Percentiles rank a stretch among this genome's conserved stretches.
Conservation (phyloP, 345 rosid species). For the Noccaea caerulescens region DNA sequence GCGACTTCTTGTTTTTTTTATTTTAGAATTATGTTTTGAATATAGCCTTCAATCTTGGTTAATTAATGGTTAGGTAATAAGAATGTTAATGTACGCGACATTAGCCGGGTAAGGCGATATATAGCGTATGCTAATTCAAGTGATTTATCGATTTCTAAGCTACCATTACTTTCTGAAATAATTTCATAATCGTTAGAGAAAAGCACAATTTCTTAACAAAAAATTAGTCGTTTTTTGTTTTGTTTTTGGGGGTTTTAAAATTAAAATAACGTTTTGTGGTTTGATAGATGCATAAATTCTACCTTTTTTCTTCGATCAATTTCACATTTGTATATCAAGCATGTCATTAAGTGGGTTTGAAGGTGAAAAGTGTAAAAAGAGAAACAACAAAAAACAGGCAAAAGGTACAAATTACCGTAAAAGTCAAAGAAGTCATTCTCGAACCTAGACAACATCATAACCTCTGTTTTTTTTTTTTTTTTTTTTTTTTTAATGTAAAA, state of each 20-base stretch:
- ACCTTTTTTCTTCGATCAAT: neutral
- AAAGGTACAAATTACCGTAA: conserved; percentile 30
- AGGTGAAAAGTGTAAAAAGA: conserved; percentile 22
- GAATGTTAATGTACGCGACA: neutral
- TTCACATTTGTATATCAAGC: neutral
- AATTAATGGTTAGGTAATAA: conserved; percentile 28
- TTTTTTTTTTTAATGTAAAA: conserved; percentile 26
- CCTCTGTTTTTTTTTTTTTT: conserved; percentile 22
- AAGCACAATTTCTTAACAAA: neutral
- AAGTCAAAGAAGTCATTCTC: conserved; percentile 42
- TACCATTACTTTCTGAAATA: neutral
- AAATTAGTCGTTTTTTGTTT: too few relatives aligned
- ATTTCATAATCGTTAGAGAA: neutral
- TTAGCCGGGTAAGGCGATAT: conserved; percentile 26
- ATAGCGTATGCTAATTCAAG: neutral
- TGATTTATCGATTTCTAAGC: neutral
- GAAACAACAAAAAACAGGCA: neutral
- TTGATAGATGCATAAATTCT: neutral
- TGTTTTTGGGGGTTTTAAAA: too few relatives aligned
- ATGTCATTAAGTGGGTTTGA: neutral
- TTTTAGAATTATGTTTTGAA: conserved; percentile 23
- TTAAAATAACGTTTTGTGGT: too few relatives aligned
- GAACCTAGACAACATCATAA: conserved; percentile 43
- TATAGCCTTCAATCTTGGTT: conserved; percentile 26
- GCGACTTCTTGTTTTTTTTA: neutral